Evolutionary conservation across 2,329 filamentous ascomycete genomes (phyloP), one percentile per base, ranked within the genome.

Genomic region (Neofusicoccum umdonicola): DNA sequence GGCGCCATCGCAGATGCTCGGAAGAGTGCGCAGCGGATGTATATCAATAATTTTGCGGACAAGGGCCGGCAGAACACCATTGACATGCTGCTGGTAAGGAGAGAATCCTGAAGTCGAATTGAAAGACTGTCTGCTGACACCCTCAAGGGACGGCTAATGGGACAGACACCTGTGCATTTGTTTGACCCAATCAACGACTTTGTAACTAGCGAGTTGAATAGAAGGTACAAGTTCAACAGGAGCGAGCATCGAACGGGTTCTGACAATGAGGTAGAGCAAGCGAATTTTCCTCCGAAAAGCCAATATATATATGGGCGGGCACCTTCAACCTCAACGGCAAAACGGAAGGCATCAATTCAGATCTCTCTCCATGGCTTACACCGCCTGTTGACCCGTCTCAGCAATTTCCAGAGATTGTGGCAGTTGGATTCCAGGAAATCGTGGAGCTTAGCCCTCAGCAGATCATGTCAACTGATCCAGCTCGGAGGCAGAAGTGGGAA

Each of bases 361-460:
- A 98, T 73, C 82, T 99, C 12, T 90, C 91, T 0, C 83, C 89
- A 1, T 99, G 95, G 95, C 81, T 99, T 3, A 93, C 90, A 72
- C 91, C 91, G 0, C 84, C 86, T 4, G 76, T 87, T 3, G 82
- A 86, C 56, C 70, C 77, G 17, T 80, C 82, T n/a, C 78, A 83
- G 50, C 80, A 84, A 52, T 87, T 91, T 66, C 93, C 95, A 5
- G 91, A 94, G 65, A 91, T 99, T 42, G 88, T 96, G 60, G 93
- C 90, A 7, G 89, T 97, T 15, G 95, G 92, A 0, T 98, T 99
- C 71, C 95, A 99, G 74, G 95, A 99, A 77, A 98, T 99, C 67
- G 95, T 99, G n/a, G 92, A 97, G 73, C 82, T 99, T 52, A 97
- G 92, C 71, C 95, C 96, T 15, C 94, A 98, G 75, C 95, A 99